phyloP scores from a whole-genome alignment of 1,284 basidiomycete species.

The Ceratobasidium sp. region DNA sequence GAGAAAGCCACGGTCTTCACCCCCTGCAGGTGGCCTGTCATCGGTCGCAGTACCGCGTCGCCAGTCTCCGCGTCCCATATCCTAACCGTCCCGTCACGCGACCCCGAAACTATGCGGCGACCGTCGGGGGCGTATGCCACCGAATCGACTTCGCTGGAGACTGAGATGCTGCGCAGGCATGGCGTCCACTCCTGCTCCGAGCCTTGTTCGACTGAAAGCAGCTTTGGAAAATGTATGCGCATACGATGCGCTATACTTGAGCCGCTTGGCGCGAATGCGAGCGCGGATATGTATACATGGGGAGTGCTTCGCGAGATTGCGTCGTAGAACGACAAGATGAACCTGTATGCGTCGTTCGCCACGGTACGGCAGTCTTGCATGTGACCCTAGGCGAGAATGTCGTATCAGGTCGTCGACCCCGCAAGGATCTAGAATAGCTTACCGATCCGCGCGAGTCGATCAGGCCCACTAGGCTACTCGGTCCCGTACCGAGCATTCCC shows the following conservation, averaged over 20 bases:
- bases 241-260: background rate
- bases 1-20: background rate
- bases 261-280: conserved; percentile 7
- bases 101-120: background rate
- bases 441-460: background rate
- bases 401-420: too few species aligned
- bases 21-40: background rate
- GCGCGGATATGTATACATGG: conserved; percentile 18
- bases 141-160: conserved; percentile 1
- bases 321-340: conserved; percentile 17
- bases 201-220: background rate
- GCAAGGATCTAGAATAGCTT: background rate
- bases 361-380: background rate
- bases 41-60: background rate
- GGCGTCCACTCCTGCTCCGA: background rate
- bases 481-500: background rate
- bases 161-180: background rate
- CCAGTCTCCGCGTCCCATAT: conserved; percentile 33
- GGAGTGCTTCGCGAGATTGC: conserved; percentile 2
- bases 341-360: conserved; percentile 2
- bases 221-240: background rate
- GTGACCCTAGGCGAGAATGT: background rate
- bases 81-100: too few species aligned
- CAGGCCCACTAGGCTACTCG: background rate
- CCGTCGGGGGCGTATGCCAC: background rate